Percentiles rank a stretch among this genome's conserved stretches.
These are phyloP conservation scores for Pythium guiyangense DNA, from an alignment of 352 stramenopile genomes.

Conservation along the genomic window DNA sequence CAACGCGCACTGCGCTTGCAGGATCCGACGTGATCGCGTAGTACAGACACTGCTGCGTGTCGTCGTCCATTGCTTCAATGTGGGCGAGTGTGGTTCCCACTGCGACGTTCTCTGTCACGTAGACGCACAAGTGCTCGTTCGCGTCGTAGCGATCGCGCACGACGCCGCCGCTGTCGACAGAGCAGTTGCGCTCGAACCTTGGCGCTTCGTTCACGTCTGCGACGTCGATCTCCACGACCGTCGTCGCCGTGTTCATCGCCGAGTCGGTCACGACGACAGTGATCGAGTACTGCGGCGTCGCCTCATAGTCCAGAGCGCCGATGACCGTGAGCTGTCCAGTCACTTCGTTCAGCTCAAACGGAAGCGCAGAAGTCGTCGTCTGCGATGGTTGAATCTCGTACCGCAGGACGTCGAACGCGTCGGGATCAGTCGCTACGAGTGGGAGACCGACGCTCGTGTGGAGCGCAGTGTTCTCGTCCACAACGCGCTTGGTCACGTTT, in stretches of 20 bases:
- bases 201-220: slow-evolving; percentile 47
- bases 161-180: slow-evolving; percentile 26
- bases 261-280: slow-evolving; percentile 7
- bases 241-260: slow-evolving; percentile 7
- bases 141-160: slow-evolving; percentile 29
- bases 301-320: slow-evolving; percentile 29
- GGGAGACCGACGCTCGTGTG: slow-evolving; percentile 4
- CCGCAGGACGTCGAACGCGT: slow-evolving; percentile 1
- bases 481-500: slow-evolving; percentile 13
- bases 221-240: slow-evolving; percentile 23
- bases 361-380: background rate
- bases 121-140: slow-evolving; percentile 47
- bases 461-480: slow-evolving; percentile 32
- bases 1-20: slow-evolving; percentile 21
- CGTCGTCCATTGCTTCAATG: slow-evolving; percentile 28
- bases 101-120: slow-evolving; percentile 27
- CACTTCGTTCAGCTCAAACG: slow-evolving; percentile 33
- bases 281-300: slow-evolving; percentile 19
- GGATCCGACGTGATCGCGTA: slow-evolving; percentile 22
- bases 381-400: background rate
- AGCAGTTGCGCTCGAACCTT: slow-evolving; percentile 41
- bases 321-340: slow-evolving; percentile 32
- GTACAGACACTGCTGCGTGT: slow-evolving; percentile 34
- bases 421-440: slow-evolving; percentile 4
- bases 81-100: slow-evolving; percentile 20